phyloP scores from a whole-genome alignment of 805 yeast species.

The Saturnispora ahearnii region DNA sequence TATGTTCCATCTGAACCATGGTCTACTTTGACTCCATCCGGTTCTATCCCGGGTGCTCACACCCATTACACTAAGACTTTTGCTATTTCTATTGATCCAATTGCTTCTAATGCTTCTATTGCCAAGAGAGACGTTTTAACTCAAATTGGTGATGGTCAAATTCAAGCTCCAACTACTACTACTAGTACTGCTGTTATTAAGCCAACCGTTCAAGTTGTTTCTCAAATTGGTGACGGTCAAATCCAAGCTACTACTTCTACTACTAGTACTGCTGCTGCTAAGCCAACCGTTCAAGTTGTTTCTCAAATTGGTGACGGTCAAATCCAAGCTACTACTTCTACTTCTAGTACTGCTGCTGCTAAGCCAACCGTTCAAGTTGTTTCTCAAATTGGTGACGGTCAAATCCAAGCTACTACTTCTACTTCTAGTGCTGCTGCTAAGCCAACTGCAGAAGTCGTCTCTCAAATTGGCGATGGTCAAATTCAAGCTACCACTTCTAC shows the following conservation, averaged over 20 bases:
- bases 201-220: slow-evolving; percentile 13
- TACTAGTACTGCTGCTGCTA: not conserved
- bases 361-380: not conserved
- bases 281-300: not conserved
- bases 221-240: slow-evolving; percentile 48
- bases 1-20: slow-evolving; percentile 59
- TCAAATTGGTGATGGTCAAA: slow-evolving; percentile 41
- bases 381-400: not conserved
- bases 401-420: not conserved
- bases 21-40: slow-evolving; percentile 61
- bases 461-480: not conserved
- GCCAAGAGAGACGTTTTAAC: slow-evolving; percentile 25
- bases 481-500: slow-evolving; percentile 9
- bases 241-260: slow-evolving; percentile 40
- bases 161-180: slow-evolving; percentile 25
- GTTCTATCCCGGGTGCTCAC: slow-evolving; percentile 39
- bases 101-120: slow-evolving; percentile 18
- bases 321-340: not conserved
- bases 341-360: not conserved
- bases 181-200: slow-evolving; percentile 25
- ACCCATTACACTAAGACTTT: slow-evolving; percentile 47
- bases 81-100: slow-evolving; percentile 63
- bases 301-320: not conserved
- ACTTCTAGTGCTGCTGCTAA: not conserved
- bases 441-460: not conserved